Evolutionary conservation across 495 filamentous ascomycete genomes (phyloP), one percentile per base, ranked within the genome.

Genomic region (Cercophora sp.): DNA sequence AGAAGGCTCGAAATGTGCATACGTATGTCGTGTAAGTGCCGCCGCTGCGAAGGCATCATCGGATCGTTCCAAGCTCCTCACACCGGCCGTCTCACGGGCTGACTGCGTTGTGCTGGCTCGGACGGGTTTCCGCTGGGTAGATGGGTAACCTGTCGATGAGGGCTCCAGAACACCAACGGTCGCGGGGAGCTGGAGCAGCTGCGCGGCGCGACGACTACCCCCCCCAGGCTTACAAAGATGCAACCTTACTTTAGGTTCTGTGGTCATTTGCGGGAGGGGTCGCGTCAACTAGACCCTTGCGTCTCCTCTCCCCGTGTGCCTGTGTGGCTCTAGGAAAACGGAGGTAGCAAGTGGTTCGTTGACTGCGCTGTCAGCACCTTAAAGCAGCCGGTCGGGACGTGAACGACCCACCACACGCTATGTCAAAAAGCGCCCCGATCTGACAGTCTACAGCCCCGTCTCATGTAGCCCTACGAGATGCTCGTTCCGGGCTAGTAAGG

Each of bases 291-390:
- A 25, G 34, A 27, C 1, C 13, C 2, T 29, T 19, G 16, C 26
- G 25, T 47, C 24, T 23, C 26, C 5, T 8, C n/a, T 22, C 44
- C 24, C 25, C n/a, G 25, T 15, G 27, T 48, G 44, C 18, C 26
- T 29, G 15, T 34, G 37, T 29, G 48, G 19, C 44, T 11, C 0
- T 9, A 5, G 16, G 40, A 43, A n/a, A 43, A 43, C 40, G 40
- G 40, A 4, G 40, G 15, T 22, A 10, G n/a, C n/a, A n/a, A n/a
- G n/a, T n/a, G n/a, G n/a, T n/a, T n/a, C 10, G 8, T 15, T n/a
- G 36, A 43, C 40, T n/a, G 36, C 43, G 31, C 22, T 3, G 58
- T 64, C 54, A 64, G 61, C 61, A 64, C 61, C 43, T 57, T 59
- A 64, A n/a, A 55, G 52, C 39, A 41, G 2, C 4, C 24, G 40